These are phyloP conservation scores for Xerocomus cyaneibrunnescens DNA, from an alignment of 1,284 basidiomycete species.

Conservation along the genomic window DNA sequence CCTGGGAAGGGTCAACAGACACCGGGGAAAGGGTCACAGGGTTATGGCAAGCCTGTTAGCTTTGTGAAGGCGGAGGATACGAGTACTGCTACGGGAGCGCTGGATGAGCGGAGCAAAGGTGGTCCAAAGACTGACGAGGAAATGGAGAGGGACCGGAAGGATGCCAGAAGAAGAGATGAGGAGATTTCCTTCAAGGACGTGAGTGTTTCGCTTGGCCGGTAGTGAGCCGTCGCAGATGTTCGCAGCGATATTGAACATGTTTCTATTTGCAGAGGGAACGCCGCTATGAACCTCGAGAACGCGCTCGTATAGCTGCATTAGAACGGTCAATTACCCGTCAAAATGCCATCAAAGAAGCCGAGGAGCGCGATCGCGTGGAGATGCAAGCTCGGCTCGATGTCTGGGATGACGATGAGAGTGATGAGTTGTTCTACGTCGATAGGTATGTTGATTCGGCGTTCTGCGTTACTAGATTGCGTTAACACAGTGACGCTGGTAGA, in stretches of 20 bases:
- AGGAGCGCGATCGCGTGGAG: conserved; percentile 70
- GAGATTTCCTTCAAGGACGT: conserved; percentile 85
- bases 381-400: conserved; percentile 72
- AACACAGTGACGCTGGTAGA: conserved; percentile 36
- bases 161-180: conserved; percentile 70
- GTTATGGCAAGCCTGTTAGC: conserved; percentile 72
- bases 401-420: conserved; percentile 91
- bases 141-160: conserved; percentile 74
- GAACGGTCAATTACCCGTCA: conserved; percentile 76
- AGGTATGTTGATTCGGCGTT: conserved; percentile 46
- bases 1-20: conserved; percentile 43
- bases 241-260: neutral
- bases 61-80: conserved; percentile 73
- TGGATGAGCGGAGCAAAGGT: conserved; percentile 40
- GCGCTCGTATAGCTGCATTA: conserved; percentile 68
- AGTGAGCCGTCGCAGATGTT: too few species aligned
- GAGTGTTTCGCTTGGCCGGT: conserved; percentile 36
- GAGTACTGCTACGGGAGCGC: conserved; percentile 28
- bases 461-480: neutral
- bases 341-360: conserved; percentile 67
- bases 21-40: conserved; percentile 67
- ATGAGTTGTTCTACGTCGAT: conserved; percentile 84
- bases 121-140: conserved; percentile 78
- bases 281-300: conserved; percentile 53
- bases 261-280: conserved; percentile 62